Evolutionary conservation across 2,329 filamentous ascomycete species (phyloP), one percentile per base, ranked within the genome.

Genomic region (Byssochlamys sp.): DNA sequence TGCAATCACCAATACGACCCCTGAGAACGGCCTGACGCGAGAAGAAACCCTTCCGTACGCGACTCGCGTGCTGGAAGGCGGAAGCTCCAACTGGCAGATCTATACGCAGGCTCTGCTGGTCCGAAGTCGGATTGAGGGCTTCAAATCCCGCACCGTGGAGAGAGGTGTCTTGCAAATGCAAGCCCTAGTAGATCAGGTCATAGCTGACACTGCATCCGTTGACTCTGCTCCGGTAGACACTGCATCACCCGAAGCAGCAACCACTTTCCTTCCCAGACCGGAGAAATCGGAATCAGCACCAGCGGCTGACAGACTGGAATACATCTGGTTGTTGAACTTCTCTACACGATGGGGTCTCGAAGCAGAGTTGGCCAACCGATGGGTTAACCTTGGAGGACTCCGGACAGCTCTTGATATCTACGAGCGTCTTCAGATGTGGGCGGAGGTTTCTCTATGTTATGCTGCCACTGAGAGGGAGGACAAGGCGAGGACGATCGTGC

Each of bases 1-100:
- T 55, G 95, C 91, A 0, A 84, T 97, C 59, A 95, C 89, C 60
- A 96, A 97, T 67, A 91, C 89, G 0, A 87, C 91, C 0, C 91
- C 94, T 0, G 80, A 85, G 0, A 88, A 97, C 69, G 87, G 89
- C 0, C 78, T 99, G 0, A 97, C 91, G 0, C 82, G 91, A n/a
- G 91, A 97, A 73, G 90, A 97, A 69, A 92, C 95, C 3, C 75
- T 95, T 0, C 94, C 94, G 0, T 99, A 92, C 69, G 94, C 94
- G 0, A 87, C 86, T 1, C 84, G 94, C 48, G 94, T 97, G 0
- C 80, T 99, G 1, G 83, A 88, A 7, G 91, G 94, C 60, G 91
- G 92, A 64, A 88, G 88, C 52, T 92, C 90, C 0, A 99, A 97
- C 72, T 99, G 94, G 94, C 94, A 97, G 71, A 87, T 96, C 33